phyloP scores from a whole-genome alignment of 176 grass and related monocot genomes.

The Eleusine coracana region DNA sequence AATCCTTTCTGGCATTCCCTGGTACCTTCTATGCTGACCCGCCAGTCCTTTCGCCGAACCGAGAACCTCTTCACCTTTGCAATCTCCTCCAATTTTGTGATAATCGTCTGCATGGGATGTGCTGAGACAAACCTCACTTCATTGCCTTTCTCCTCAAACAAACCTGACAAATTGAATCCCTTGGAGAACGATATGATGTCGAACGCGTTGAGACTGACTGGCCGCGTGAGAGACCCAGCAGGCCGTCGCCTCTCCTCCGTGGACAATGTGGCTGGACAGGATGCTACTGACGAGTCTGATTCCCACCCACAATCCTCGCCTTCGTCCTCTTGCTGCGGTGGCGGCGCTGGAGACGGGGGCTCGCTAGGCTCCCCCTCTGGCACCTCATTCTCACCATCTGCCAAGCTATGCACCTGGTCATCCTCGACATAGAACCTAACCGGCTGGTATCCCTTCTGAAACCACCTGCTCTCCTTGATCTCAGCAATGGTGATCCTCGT shows the following conservation, averaged over 20 bases:
- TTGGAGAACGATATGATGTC: slow-evolving; percentile 97
- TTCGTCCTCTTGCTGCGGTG: slow-evolving; percentile 37
- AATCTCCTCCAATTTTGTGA: slow-evolving; percentile 90
- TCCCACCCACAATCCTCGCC: slow-evolving; percentile 80
- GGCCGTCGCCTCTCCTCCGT: slow-evolving; percentile 55
- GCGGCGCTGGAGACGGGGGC: slow-evolving; percentile 26
- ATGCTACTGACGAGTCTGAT: slow-evolving; percentile 88
- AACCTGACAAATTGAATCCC: slow-evolving; percentile 82
- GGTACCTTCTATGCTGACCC: slow-evolving; percentile 89
- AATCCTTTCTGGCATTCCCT: slow-evolving; percentile 89
- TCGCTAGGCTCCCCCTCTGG: slow-evolving; percentile 24
- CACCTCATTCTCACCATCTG: slow-evolving; percentile 29
- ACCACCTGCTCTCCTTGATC: slow-evolving; percentile 94
- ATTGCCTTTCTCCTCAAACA: slow-evolving; percentile 89
- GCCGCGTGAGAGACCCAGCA: slow-evolving; percentile 55
- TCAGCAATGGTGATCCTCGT: slow-evolving; percentile 74
- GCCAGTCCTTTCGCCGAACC: slow-evolving; percentile 77
- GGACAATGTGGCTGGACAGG: slow-evolving; percentile 78
- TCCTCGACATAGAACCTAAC: slow-evolving; percentile 92
- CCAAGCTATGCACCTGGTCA: slow-evolving; percentile 71
- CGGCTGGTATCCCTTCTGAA: slow-evolving; percentile 83
- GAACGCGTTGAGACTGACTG: slow-evolving; percentile 83
- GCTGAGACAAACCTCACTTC: slow-evolving; percentile 81
- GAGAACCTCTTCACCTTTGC: slow-evolving; percentile 78
- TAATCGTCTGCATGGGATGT: slow-evolving; percentile 62